These are phyloP conservation scores for Neurospora sp. DNA, from an alignment of 2,329 filamentous ascomycete species.

Conservation along the genomic window DNA sequence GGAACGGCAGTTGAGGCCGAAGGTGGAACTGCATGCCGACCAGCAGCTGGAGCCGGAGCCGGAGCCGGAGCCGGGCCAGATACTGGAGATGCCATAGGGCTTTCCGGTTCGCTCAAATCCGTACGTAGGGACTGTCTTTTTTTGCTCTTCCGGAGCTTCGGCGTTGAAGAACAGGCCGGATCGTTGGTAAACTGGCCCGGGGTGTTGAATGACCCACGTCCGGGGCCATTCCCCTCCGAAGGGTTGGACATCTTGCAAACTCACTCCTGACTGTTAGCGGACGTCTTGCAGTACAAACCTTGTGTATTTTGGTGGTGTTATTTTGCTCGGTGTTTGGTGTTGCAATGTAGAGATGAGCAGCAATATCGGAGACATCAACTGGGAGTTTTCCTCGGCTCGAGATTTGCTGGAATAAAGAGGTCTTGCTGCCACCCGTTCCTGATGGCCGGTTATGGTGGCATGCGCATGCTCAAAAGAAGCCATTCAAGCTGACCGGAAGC, in stretches of 20 bases:
- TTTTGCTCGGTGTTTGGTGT: not conserved
- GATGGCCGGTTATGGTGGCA: not conserved
- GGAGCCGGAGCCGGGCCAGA: not conserved
- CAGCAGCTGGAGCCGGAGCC: not conserved
- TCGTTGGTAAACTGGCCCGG: not conserved
- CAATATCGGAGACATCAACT: not conserved
- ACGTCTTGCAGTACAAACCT: not conserved
- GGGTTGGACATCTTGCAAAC: not conserved
- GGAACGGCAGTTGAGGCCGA: not conserved
- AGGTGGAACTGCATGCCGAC: not conserved
- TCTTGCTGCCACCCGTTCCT: not conserved
- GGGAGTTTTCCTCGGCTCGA: not conserved
- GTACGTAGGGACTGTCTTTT: not conserved
- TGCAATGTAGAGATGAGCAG: not conserved
- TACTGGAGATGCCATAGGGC: not conserved
- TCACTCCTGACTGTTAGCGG: not conserved
- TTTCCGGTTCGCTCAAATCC: not conserved
- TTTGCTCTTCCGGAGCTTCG: not conserved
- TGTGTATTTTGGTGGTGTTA: not conserved
- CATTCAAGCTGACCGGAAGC: not conserved
- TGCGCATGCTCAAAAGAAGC: not conserved
- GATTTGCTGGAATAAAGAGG: not conserved
- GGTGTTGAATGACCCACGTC: not conserved
- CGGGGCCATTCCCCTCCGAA: not conserved
- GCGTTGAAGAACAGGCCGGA: not conserved